Conservation (phyloP, 2,329 filamentous ascomycete genomes). For the Phialocephala subalpina region DNA sequence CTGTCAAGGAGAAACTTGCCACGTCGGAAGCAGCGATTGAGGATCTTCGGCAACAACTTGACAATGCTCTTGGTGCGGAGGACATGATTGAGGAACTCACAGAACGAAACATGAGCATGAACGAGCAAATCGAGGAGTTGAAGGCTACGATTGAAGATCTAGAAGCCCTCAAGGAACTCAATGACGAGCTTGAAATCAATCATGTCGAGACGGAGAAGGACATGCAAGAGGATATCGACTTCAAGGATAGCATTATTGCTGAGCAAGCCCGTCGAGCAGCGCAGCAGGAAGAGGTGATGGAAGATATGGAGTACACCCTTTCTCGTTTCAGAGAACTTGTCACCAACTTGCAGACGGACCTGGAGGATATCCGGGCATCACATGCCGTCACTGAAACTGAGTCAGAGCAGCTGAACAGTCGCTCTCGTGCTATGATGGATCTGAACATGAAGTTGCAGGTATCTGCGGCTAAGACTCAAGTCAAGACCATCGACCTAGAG, state of each 20-base stretch:
- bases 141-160: slow-evolving; percentile 85
- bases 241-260: slow-evolving; percentile 83
- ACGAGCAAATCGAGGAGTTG: slow-evolving; percentile 84
- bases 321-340: slow-evolving; percentile 90
- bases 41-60: slow-evolving; percentile 89
- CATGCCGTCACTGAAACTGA: slow-evolving; percentile 93
- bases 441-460: slow-evolving; percentile 93
- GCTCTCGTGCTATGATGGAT: slow-evolving; percentile 94
- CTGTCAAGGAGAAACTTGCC: slow-evolving; percentile 75
- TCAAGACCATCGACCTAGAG: slow-evolving; percentile 93
- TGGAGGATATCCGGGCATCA: slow-evolving; percentile 92
- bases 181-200: slow-evolving; percentile 92
- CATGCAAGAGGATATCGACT: slow-evolving; percentile 91
- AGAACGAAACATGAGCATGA: slow-evolving; percentile 84
- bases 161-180: slow-evolving; percentile 89
- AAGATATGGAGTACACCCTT: slow-evolving; percentile 90
- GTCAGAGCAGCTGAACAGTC: slow-evolving; percentile 86
- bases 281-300: slow-evolving; percentile 81
- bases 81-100: slow-evolving; percentile 94
- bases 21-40: slow-evolving; percentile 79
- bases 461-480: slow-evolving; percentile 88
- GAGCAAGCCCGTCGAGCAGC: slow-evolving; percentile 78
- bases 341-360: slow-evolving; percentile 81
- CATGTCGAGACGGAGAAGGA: slow-evolving; percentile 94
- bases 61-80: slow-evolving; percentile 86